phyloP scores from a whole-genome alignment of 192 early-diverging fungal species.

The Backusella liffmaniae region DNA sequence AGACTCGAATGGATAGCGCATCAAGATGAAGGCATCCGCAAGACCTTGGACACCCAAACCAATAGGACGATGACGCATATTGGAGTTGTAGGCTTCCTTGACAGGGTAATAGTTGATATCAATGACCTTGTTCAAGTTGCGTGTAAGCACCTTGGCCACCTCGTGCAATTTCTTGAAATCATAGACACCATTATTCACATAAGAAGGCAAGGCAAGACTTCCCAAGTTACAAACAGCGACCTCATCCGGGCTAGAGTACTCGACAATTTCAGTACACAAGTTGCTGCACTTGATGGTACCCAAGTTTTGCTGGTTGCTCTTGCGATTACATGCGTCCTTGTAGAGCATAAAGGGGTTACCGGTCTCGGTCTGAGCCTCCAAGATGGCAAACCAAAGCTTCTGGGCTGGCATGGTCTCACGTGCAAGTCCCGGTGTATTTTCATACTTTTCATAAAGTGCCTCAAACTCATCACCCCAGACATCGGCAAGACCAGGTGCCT shows the following conservation, averaged over 20 bases:
- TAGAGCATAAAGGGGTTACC: constrained; percentile 98
- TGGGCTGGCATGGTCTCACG: constrained; percentile 92
- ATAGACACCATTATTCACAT: constrained; percentile 60
- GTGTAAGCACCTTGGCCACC: constrained; percentile 81
- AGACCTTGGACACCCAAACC: constrained; percentile 97
- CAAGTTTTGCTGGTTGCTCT: constrained; percentile 98
- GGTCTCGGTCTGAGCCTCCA: constrained; percentile 96
- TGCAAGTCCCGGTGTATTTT: constrained; percentile 70
- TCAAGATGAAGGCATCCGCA: constrained; percentile 95
- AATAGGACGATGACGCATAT: constrained; percentile 94
- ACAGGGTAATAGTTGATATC: constrained; percentile 98
- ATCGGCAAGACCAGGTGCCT: constrained; percentile 88
- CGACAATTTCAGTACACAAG: constrained; percentile 97
- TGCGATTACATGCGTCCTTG: constrained; percentile 99
- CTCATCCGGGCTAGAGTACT: constrained; percentile 94
- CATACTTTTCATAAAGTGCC: constrained; percentile 79
- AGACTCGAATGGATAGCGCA: constrained; percentile 95
- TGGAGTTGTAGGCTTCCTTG: constrained; percentile 78
- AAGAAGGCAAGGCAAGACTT: constrained; percentile 87
- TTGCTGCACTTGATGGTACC: constrained; percentile 99
- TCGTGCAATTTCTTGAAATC: constrained; percentile 86
- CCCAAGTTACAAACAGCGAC: constrained; percentile 98
- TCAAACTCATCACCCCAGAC: constrained; percentile 96
- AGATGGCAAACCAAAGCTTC: constrained; percentile 95
- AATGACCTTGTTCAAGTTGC: constrained; percentile 96